phyloP scores from a whole-genome alignment of 768 basidiomycete genomes.

The Tulasnella sp. region DNA sequence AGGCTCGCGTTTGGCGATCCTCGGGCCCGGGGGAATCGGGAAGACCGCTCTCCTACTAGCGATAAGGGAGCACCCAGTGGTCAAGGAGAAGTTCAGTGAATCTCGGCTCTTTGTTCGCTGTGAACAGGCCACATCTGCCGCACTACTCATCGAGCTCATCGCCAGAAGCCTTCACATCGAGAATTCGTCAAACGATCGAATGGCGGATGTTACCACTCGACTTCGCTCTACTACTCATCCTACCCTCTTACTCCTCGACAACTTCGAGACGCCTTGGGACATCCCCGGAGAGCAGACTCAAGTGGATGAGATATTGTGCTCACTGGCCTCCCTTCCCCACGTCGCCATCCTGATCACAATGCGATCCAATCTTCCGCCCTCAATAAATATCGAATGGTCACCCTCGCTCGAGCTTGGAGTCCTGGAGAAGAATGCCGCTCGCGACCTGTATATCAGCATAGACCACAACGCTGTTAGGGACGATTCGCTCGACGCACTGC shows the following conservation, averaged over 20 bases:
- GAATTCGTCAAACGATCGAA: conserved; percentile 20
- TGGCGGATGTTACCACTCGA: conserved; percentile 22
- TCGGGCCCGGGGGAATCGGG: conserved; percentile 32
- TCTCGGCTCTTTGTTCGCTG: conserved; percentile 31
- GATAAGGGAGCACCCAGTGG: conserved; percentile 23
- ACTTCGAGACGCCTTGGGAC: conserved; percentile 36
- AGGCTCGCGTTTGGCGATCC: conserved; percentile 16
- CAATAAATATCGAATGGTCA: conserved; percentile 3
- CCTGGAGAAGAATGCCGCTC: conserved; percentile 15
- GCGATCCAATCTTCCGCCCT: conserved; percentile 17
- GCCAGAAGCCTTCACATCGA: conserved; percentile 22
- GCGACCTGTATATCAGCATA: background rate
- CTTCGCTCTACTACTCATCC: conserved; percentile 22
- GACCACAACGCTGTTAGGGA: background rate
- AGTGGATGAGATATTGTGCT: conserved; percentile 24
- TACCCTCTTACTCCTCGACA: conserved; percentile 31
- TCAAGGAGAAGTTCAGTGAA: conserved; percentile 23
- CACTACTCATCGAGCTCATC: conserved; percentile 25
- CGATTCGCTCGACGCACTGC: background rate
- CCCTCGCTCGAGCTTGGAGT: background rate
- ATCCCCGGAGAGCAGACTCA: conserved; percentile 19
- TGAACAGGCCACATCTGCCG: conserved; percentile 25
- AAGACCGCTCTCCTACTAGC: conserved; percentile 32
- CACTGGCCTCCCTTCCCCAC: conserved; percentile 23
- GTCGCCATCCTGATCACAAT: conserved; percentile 31